phyloP scores from a whole-genome alignment of 306 rosid genomes.

The Morella rubra region DNA sequence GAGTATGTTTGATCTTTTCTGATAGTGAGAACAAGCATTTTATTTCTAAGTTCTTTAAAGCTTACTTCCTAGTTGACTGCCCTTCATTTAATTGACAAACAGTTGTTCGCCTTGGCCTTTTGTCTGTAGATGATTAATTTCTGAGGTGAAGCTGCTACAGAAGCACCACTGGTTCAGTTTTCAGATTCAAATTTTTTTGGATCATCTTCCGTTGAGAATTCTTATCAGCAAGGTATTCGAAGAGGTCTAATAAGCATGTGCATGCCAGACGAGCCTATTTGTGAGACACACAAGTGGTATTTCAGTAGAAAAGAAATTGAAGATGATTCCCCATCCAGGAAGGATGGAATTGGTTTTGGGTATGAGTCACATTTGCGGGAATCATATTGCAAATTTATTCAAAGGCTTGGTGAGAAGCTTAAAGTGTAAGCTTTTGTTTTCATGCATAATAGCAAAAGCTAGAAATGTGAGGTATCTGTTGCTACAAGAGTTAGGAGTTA shows the following conservation, averaged over 20 bases:
- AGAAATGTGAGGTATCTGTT: neutral
- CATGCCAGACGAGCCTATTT: conserved; percentile 22
- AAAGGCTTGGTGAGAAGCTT: conserved; percentile 47
- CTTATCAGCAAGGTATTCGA: conserved; percentile 13
- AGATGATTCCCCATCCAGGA: conserved; percentile 44
- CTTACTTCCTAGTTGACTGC: neutral
- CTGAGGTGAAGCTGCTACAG: neutral
- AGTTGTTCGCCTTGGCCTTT: neutral
- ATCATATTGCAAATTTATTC: conserved; percentile 47
- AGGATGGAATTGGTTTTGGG: conserved; percentile 43
- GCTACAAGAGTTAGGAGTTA: neutral
- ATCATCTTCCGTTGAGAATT: conserved; percentile 14
- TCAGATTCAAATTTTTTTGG: neutral
- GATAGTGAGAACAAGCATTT: neutral
- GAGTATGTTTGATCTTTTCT: neutral
- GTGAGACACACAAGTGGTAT: conserved; percentile 32
- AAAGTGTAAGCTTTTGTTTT: conserved; percentile 42
- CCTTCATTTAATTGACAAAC: neutral
- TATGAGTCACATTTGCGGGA: conserved; percentile 44
- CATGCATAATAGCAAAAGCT: neutral
- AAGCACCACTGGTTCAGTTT: neutral
- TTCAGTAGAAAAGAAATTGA: conserved; percentile 48
- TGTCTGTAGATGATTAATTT: neutral
- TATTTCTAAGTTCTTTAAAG: neutral
- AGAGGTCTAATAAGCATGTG: conserved; percentile 27